phyloP scores from a whole-genome alignment of 345 rosid genomes.

The Viola odorata region DNA sequence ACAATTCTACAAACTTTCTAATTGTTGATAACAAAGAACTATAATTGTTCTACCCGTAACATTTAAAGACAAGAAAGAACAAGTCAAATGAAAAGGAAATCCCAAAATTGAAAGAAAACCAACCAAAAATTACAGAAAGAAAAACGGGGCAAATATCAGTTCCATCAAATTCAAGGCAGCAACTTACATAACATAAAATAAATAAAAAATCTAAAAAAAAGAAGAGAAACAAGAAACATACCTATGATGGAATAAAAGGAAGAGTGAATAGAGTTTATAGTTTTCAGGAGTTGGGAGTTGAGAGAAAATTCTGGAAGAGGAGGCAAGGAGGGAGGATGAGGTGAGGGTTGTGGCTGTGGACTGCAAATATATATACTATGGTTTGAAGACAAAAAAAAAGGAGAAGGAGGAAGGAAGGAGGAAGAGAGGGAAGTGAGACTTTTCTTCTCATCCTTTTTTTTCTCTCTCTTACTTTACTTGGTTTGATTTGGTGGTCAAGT shows the following conservation, averaged over 20 bases:
- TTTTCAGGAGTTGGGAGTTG: neutral
- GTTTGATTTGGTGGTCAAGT: slow-evolving; percentile 41
- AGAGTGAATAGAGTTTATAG: neutral
- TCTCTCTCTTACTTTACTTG: neutral
- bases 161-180: too few species aligned
- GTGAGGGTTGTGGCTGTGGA: slow-evolving; percentile 11
- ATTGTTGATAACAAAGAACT: too few species aligned
- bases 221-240: slow-evolving; percentile 6
- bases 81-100: too few species aligned
- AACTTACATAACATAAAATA: too few species aligned
- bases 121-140: too few species aligned
- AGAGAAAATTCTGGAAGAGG: neutral
- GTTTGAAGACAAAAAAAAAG: neutral
- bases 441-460: slow-evolving; percentile 37
- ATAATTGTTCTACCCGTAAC: too few species aligned
- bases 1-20: too few species aligned
- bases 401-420: slow-evolving; percentile 24
- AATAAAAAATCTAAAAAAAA: too few species aligned
- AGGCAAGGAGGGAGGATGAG: slow-evolving; percentile 4
- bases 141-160: too few species aligned
- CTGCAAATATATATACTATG: slow-evolving; percentile 16
- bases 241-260: slow-evolving; percentile 12
- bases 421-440: slow-evolving; percentile 62
- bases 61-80: too few species aligned
- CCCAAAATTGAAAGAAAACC: too few species aligned